Percentiles rank a stretch among this genome's conserved stretches.
These are phyloP conservation scores for Trametes cingulata DNA, from an alignment of 768 basidiomycete species.

Conservation along the genomic window DNA sequence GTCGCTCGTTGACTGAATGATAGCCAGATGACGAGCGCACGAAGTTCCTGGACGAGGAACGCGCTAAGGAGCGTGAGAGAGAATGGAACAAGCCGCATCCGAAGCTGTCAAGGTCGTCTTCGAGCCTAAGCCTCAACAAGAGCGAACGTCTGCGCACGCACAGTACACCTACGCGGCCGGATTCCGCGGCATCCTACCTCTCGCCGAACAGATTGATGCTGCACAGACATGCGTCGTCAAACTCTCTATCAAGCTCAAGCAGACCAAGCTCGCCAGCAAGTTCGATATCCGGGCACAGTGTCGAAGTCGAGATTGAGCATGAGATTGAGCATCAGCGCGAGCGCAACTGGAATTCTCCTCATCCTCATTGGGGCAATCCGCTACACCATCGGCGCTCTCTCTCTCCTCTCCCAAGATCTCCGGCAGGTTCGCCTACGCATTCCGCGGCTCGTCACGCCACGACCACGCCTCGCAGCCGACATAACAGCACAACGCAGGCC, in stretches of 20 bases:
- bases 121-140: slow-evolving; percentile 38
- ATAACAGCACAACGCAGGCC: slow-evolving; percentile 8
- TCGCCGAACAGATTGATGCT: slow-evolving; percentile 27
- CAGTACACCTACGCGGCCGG: slow-evolving; percentile 43
- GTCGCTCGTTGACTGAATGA: background rate
- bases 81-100: slow-evolving; percentile 54
- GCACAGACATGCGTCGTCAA: slow-evolving; percentile 14
- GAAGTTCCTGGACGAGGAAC: slow-evolving; percentile 45
- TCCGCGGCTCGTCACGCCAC: background rate
- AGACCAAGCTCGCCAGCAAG: slow-evolving; percentile 45
- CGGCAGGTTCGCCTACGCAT: slow-evolving; percentile 18
- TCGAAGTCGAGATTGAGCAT: slow-evolving; percentile 21
- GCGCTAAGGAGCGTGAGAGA: slow-evolving; percentile 49
- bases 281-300: slow-evolving; percentile 37
- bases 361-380: slow-evolving; percentile 49
- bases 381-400: slow-evolving; percentile 18
- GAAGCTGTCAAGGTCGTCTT: slow-evolving; percentile 41
- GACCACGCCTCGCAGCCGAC: slow-evolving; percentile 3
- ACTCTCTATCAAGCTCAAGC: slow-evolving; percentile 32
- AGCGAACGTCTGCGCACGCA: slow-evolving; percentile 36
- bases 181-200: slow-evolving; percentile 39
- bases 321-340: slow-evolving; percentile 54
- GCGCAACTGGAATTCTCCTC: slow-evolving; percentile 72
- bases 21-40: slow-evolving; percentile 46
- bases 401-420: slow-evolving; percentile 17